Conservation (phyloP, 1,139 yeast genomes). For the Groenewaldozyma auringiensis region DNA sequence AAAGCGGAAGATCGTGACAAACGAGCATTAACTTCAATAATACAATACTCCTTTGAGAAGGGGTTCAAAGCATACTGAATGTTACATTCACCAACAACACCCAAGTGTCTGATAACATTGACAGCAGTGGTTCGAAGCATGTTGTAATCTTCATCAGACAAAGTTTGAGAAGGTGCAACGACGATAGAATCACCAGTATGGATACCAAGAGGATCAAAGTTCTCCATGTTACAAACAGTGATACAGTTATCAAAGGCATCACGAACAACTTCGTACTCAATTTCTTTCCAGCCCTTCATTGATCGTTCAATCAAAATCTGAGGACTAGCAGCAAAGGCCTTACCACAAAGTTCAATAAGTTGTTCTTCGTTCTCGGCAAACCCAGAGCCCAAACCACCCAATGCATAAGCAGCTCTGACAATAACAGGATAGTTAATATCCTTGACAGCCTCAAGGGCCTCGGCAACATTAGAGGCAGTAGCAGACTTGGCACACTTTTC, state of each 20-base stretch:
- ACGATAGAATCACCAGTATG: slow-evolving; percentile 99
- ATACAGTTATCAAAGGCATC: slow-evolving; percentile 97
- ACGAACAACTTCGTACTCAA: slow-evolving; percentile 97
- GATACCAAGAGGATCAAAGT: slow-evolving; percentile 96
- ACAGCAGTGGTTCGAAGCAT: slow-evolving; percentile 98
- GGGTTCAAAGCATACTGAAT: slow-evolving; percentile 97
- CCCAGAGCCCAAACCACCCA: slow-evolving; percentile 98
- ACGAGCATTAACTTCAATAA: slow-evolving; percentile 97
- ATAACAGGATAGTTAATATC: slow-evolving; percentile 92
- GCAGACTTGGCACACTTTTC: slow-evolving; percentile 93
- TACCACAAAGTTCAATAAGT: slow-evolving; percentile 73
- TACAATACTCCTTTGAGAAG: slow-evolving; percentile 87
- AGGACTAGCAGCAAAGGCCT: slow-evolving; percentile 93
- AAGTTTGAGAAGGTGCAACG: slow-evolving; percentile 97
- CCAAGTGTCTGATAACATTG: slow-evolving; percentile 92
- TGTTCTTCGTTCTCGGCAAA: slow-evolving; percentile 88
- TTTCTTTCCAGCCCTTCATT: slow-evolving; percentile 99
- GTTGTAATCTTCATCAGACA: slow-evolving; percentile 94
- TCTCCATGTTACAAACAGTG: slow-evolving; percentile 99
- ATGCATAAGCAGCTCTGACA: slow-evolving; percentile 94
- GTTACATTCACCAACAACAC: slow-evolving; percentile 99
- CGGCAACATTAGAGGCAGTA: slow-evolving; percentile 71
- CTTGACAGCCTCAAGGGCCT: slow-evolving; percentile 78
- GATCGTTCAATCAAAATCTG: slow-evolving; percentile 93
- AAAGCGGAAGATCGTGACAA: slow-evolving; percentile 95